Conservation (phyloP, 2,329 filamentous ascomycete genomes). For the Tolypocladium tundrense region DNA sequence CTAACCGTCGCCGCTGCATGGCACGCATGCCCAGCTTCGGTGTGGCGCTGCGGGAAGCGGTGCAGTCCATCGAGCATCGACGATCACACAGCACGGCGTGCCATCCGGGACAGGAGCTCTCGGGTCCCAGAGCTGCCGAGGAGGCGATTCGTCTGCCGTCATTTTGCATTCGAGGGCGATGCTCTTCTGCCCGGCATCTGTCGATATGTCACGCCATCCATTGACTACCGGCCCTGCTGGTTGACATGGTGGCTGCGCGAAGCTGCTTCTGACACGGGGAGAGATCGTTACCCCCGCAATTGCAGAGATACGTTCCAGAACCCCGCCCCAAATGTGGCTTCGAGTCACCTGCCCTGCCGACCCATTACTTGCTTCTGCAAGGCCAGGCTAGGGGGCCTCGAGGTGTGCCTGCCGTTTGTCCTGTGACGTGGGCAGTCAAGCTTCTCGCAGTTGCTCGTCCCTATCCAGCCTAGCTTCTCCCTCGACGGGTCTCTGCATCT, state of each 20-base stretch:
- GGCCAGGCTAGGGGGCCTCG: background rate
- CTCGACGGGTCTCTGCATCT: background rate
- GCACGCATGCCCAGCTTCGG: background rate
- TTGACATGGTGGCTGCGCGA: background rate
- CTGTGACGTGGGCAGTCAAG: background rate
- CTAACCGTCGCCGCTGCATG: background rate
- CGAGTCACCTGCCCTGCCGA: slow-evolving; percentile 6
- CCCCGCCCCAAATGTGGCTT: slow-evolving; percentile 7
- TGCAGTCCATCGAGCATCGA: slow-evolving; percentile 1
- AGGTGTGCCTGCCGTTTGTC: background rate
- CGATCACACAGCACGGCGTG: background rate
- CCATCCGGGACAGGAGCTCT: background rate
- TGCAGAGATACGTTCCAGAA: slow-evolving; percentile 2
- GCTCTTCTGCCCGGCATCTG: background rate
- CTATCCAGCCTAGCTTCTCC: background rate
- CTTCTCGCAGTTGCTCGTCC: background rate
- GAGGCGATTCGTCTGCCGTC: background rate
- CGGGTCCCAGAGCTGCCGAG: background rate
- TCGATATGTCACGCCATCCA: background rate
- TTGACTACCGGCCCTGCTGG: background rate
- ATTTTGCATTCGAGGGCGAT: background rate
- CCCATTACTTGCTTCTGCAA: background rate
- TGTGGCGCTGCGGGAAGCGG: background rate
- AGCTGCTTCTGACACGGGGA: background rate
- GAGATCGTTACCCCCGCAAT: slow-evolving; percentile 5